Conservation (phyloP, 176 grass and related monocot species). For the Hordeum vulgare region MorexV3_pseudomolecules_assembly NC_058521.1:3653112-3653611, state of each 20-base stretch:
- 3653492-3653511: slow-evolving; percentile 33
- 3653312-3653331: not conserved
- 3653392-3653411: not conserved
- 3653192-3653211: no score
- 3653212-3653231: no score
- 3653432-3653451: not conserved
- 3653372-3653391: not conserved
- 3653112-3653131: no score
- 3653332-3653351: not conserved
- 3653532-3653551: slow-evolving; percentile 49
- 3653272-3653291: no score
- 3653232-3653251: no score
- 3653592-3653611: slow-evolving; percentile 30
- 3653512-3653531: slow-evolving; percentile 14
- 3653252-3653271: no score
- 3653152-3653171: no score
- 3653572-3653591: no score
- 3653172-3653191: no score
- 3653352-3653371: not conserved
- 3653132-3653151: no score
- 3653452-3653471: not conserved
- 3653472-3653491: not conserved
- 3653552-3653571: slow-evolving; percentile 48
- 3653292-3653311: no score
- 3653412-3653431: no score